These are phyloP conservation scores for Musa acuminata DNA, from an alignment of 176 grass and related monocot species.

Conservation along the genomic window DNA sequence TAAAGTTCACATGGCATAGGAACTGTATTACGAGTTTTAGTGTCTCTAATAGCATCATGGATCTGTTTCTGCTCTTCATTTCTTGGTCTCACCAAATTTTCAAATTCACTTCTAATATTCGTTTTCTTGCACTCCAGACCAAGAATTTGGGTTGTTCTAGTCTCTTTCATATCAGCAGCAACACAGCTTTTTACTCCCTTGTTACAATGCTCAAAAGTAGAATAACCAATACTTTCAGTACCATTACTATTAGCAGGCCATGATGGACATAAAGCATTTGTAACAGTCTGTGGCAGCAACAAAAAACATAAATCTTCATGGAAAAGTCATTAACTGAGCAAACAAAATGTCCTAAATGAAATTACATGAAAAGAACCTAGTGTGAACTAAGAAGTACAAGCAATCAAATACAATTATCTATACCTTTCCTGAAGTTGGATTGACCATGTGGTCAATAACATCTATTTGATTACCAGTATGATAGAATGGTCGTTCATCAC, in stretches of 20 bases:
- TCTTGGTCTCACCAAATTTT: slow-evolving; percentile 5
- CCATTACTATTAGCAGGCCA: slow-evolving; percentile 32
- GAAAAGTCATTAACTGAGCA: not conserved
- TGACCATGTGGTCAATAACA: slow-evolving; percentile 13
- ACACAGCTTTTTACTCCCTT: slow-evolving; percentile 16
- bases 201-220: slow-evolving; percentile 26
- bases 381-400: not conserved
- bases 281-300: slow-evolving; percentile 35
- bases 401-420: slow-evolving; percentile 4
- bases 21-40: not conserved
- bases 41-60: slow-evolving; percentile 1
- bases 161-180: slow-evolving; percentile 26
- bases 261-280: slow-evolving; percentile 22
- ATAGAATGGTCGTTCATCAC: slow-evolving; percentile 23
- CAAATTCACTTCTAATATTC: slow-evolving; percentile 19
- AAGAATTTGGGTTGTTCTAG: slow-evolving; percentile 17
- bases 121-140: slow-evolving; percentile 22
- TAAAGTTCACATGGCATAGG: not conserved
- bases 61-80: slow-evolving; percentile 1
- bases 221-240: slow-evolving; percentile 21
- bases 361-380: not conserved
- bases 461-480: slow-evolving; percentile 32
- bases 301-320: slow-evolving; percentile 19
- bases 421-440: slow-evolving; percentile 38
- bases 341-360: not conserved